Evolutionary conservation across 768 basidiomycete genomes (phyloP).

Genomic region (Cystofilobasidium ferigula): DNA sequence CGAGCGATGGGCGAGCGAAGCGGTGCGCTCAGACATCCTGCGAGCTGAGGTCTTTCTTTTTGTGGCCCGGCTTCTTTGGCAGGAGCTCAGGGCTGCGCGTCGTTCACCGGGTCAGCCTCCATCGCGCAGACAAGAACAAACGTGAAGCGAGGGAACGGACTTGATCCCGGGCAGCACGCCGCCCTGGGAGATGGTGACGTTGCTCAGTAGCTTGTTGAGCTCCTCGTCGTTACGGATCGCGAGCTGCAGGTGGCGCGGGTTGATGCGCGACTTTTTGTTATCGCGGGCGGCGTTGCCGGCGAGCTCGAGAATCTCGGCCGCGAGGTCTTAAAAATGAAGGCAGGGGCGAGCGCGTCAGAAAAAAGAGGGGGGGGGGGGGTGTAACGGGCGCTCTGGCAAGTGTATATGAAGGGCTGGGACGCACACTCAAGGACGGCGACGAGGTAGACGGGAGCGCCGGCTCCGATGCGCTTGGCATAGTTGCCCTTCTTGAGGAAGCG

Average conservation of each 20-base stretch:
- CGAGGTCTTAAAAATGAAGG: constrained; percentile 48
- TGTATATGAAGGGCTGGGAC: not conserved
- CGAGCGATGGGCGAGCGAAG: not conserved
- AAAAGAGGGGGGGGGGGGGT: constrained; percentile 49
- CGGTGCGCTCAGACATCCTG: not conserved
- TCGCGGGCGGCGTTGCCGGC: constrained; percentile 68
- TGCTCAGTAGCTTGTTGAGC: constrained; percentile 57
- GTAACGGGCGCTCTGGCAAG: not conserved
- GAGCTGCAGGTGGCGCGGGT: constrained; percentile 81
- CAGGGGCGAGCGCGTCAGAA: constrained; percentile 44
- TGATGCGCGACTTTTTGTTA: constrained; percentile 91
- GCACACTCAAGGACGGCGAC: not conserved
- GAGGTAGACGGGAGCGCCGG: constrained; percentile 54
- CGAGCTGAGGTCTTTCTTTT: not conserved
- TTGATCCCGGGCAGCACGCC: constrained; percentile 60
- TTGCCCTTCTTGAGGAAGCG: constrained; percentile 60
- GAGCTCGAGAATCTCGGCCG: constrained; percentile 84
- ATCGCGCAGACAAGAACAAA: no score
- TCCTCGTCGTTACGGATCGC: constrained; percentile 87
- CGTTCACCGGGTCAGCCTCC: no score
- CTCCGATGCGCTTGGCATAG: constrained; percentile 77
- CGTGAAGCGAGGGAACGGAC: constrained; percentile 40
- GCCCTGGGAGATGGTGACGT: constrained; percentile 81
- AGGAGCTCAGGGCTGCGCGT: not conserved
- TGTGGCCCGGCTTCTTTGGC: not conserved